Conservation (phyloP, 2,329 filamentous ascomycete genomes). For the Harringtonia lauricola region DNA sequence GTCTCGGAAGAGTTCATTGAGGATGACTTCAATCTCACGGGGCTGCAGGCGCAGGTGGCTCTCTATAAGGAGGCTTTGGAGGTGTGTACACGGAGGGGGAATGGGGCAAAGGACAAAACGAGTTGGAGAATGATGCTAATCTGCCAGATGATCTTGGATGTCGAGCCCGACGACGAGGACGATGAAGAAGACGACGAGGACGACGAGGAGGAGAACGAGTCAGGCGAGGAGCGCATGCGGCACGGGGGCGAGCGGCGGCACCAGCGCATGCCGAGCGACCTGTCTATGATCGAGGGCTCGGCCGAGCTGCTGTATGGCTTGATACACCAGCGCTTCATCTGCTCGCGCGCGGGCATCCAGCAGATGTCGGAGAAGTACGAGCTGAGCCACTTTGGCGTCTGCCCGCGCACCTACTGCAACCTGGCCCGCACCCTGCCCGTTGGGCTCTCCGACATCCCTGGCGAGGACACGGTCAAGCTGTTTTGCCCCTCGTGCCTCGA, state of each 20-base stretch:
- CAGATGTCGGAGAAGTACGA: slow-evolving; percentile 99
- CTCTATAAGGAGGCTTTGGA: slow-evolving; percentile 99
- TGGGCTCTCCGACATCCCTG: slow-evolving; percentile 86
- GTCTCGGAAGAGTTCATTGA: slow-evolving; percentile 99
- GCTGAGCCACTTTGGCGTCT: slow-evolving; percentile 87
- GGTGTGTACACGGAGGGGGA: slow-evolving; percentile 30
- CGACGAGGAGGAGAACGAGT: slow-evolving; percentile 62
- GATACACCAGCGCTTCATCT: slow-evolving; percentile 98
- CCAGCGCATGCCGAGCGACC: slow-evolving; percentile 77
- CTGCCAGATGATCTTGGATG: slow-evolving; percentile 82
- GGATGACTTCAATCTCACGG: slow-evolving; percentile 98
- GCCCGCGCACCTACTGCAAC: slow-evolving; percentile 88
- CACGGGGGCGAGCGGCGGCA: slow-evolving; percentile 59
- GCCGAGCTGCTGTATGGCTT: slow-evolving; percentile 97
- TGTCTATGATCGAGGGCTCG: slow-evolving; percentile 91
- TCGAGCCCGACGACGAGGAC: slow-evolving; percentile 92
- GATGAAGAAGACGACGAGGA: slow-evolving; percentile 75
- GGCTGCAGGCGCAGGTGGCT: slow-evolving; percentile 84
- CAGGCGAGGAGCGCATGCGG: slow-evolving; percentile 49
- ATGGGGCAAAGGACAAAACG: neutral
- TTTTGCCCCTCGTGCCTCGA: slow-evolving; percentile 96
- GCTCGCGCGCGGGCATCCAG: slow-evolving; percentile 88
- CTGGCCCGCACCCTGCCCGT: slow-evolving; percentile 85
- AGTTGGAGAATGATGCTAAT: neutral
- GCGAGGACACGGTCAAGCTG: slow-evolving; percentile 94